These are phyloP conservation scores for Lotus japonicus DNA, from an alignment of 306 rosid species.

Conservation along the genomic window DNA sequence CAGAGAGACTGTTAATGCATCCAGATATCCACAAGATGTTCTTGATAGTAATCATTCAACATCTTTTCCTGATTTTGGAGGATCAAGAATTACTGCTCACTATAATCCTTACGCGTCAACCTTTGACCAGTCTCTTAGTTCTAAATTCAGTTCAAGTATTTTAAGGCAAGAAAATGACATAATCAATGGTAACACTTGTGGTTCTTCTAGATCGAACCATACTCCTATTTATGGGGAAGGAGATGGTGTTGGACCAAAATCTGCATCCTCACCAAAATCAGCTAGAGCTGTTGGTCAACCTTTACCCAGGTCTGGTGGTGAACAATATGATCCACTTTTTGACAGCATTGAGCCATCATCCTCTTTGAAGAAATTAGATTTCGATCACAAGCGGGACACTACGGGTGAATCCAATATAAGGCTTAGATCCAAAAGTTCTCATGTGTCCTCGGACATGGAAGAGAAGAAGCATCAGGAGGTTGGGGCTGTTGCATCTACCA, in stretches of 20 bases:
- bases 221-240: conserved; percentile 37
- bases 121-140: conserved; percentile 75
- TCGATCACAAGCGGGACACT: conserved; percentile 47
- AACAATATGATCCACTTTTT: conserved; percentile 88
- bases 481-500: conserved; percentile 65
- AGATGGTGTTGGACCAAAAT: conserved; percentile 44
- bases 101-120: conserved; percentile 84
- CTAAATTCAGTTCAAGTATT: conserved; percentile 50
- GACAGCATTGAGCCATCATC: conserved; percentile 82
- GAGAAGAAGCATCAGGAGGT: conserved; percentile 52
- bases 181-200: conserved; percentile 32
- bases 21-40: conserved; percentile 49
- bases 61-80: conserved; percentile 42
- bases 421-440: conserved; percentile 45
- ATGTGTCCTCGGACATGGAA: conserved; percentile 46
- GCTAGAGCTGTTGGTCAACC: conserved; percentile 42
- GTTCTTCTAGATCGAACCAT: conserved; percentile 33
- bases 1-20: conserved; percentile 36
- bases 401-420: conserved; percentile 48
- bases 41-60: conserved; percentile 42
- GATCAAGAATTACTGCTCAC: conserved; percentile 55
- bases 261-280: conserved; percentile 51
- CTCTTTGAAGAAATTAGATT: conserved; percentile 37
- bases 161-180: conserved; percentile 47
- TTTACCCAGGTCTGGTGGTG: conserved; percentile 45